A percentile compares a stretch with the other conserved stretches of the same genome.
Conservation (phyloP, 768 basidiomycete species). For the Mrakia frigida region DNA sequence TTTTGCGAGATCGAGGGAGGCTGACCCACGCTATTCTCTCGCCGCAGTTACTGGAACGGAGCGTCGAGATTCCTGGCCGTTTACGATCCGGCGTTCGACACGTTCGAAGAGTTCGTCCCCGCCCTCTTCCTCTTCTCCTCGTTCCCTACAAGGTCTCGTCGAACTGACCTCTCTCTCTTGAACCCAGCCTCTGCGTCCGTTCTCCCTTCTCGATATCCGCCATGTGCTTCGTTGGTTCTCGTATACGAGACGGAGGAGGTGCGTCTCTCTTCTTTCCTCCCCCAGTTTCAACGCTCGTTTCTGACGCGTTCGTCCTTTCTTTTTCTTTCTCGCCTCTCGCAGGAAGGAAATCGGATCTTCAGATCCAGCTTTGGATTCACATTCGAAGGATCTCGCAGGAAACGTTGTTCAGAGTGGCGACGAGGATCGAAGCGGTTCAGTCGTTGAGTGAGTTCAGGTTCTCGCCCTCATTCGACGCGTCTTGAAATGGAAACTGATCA, state of each 20-base stretch:
- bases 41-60: constrained; percentile 25
- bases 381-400: constrained; percentile 64
- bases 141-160: neutral
- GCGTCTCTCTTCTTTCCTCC: constrained; percentile 38
- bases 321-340: constrained; percentile 5
- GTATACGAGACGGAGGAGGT: constrained; percentile 87
- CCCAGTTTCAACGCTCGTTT: constrained; percentile 16
- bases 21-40: neutral
- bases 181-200: constrained; percentile 60
- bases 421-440: constrained; percentile 80
- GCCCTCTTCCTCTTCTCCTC: neutral
- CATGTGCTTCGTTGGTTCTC: constrained; percentile 89
- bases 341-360: constrained; percentile 71
- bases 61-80: constrained; percentile 82
- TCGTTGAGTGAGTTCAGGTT: constrained; percentile 72
- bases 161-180: no score
- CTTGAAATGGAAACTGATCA: neutral
- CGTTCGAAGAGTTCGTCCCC: constrained; percentile 58
- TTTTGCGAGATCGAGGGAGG: neutral
- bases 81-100: constrained; percentile 76
- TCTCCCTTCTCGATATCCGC: constrained; percentile 90
- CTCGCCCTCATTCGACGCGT: neutral
- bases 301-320: neutral
- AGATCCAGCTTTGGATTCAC: constrained; percentile 69
- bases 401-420: constrained; percentile 69